Conservation (phyloP, 2,329 filamentous ascomycete species). For the Basipetospora sp. region DNA sequence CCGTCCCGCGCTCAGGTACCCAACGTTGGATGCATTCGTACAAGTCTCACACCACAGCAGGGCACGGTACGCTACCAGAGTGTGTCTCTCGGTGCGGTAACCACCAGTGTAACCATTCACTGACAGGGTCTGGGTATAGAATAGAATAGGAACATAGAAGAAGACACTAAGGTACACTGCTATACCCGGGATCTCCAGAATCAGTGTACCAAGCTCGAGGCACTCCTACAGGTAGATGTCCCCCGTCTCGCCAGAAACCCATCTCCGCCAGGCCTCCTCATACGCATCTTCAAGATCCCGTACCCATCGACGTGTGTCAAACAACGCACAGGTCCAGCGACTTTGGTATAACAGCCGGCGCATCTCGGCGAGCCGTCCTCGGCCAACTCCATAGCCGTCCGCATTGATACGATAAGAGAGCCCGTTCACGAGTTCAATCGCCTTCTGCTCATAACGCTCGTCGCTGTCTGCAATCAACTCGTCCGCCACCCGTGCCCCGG, state of each 20-base stretch:
- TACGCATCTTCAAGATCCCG: constrained; percentile 78
- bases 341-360: constrained; percentile 68
- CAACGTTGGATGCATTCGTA: too few relatives aligned
- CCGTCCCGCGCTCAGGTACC: too few relatives aligned
- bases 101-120: too few relatives aligned
- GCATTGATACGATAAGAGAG: constrained; percentile 41
- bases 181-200: too few relatives aligned
- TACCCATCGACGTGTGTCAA: constrained; percentile 87
- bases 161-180: too few relatives aligned
- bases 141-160: too few relatives aligned
- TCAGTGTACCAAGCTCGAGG: too few relatives aligned
- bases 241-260: constrained; percentile 74
- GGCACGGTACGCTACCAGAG: too few relatives aligned
- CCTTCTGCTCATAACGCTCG: constrained; percentile 68
- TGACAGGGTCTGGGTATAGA: too few relatives aligned
- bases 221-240: too few relatives aligned
- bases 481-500: constrained; percentile 50
- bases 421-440: constrained; percentile 49
- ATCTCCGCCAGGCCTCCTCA: constrained; percentile 72
- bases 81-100: too few relatives aligned
- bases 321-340: constrained; percentile 75
- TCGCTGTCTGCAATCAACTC: constrained; percentile 71
- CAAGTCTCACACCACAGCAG: too few relatives aligned
- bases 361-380: constrained; percentile 62
- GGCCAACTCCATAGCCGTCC: constrained; percentile 35